Conservation (phyloP, 2,329 filamentous ascomycete species). For the Scytalidium lignicola region DNA sequence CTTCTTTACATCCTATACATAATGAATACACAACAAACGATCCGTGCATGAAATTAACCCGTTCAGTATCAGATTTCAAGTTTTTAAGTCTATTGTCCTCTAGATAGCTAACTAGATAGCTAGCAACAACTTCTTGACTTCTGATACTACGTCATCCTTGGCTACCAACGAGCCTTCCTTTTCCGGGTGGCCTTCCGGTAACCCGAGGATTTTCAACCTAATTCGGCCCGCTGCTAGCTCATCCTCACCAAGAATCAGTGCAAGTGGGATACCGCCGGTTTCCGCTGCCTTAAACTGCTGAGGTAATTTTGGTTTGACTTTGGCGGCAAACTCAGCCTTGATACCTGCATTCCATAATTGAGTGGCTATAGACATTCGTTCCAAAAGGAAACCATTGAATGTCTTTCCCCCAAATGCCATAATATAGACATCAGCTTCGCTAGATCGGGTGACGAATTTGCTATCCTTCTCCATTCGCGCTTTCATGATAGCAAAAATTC, state of each 20-base stretch:
- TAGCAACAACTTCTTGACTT: conserved; percentile 47
- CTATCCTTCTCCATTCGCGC: conserved; percentile 6
- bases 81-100: too few relatives aligned
- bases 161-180: conserved; percentile 80
- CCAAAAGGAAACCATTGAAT: conserved; percentile 59
- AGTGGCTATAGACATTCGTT: conserved; percentile 76
- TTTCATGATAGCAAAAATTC: conserved; percentile 66
- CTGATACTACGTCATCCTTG: conserved; percentile 54
- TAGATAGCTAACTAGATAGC: too few relatives aligned
- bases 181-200: conserved; percentile 77
- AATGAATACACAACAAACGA: too few relatives aligned
- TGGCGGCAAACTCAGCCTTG: conserved; percentile 87
- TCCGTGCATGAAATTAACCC: too few relatives aligned
- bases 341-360: conserved; percentile 82
- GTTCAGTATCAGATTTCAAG: too few relatives aligned
- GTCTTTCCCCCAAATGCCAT: conserved; percentile 47
- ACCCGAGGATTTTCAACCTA: conserved; percentile 79
- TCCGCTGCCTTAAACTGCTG: conserved; percentile 92
- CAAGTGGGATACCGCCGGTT: conserved; percentile 71
- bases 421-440: conserved; percentile 84
- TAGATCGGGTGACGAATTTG: conserved; percentile 55
- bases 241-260: conserved; percentile 85
- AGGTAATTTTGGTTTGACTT: conserved; percentile 83
- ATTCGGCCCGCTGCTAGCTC: conserved; percentile 80
- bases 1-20: too few relatives aligned